Percentiles rank a stretch among this genome's conserved stretches.
phyloP scores from a whole-genome alignment of 176 grass and related monocot genomes.

The Calamus simplicifolius region DNA sequence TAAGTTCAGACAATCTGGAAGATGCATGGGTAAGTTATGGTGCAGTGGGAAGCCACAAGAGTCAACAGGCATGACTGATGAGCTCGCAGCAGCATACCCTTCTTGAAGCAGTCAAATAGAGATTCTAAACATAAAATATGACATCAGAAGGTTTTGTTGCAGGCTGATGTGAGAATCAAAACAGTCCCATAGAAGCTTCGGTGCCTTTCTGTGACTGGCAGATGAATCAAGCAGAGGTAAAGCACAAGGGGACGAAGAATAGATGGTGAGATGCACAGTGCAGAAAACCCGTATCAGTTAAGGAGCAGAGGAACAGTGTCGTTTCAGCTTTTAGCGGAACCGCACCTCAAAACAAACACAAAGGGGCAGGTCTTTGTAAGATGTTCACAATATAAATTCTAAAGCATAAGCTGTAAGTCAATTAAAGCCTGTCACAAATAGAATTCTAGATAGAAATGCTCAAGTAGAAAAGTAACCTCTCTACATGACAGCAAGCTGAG shows the following conservation, averaged over 20 bases:
- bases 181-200: background rate
- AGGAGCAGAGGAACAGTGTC: slow-evolving; percentile 7
- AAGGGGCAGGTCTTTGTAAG: slow-evolving; percentile 3
- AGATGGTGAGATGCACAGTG: slow-evolving; percentile 3
- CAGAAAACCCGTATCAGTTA: slow-evolving; percentile 1
- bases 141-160: background rate
- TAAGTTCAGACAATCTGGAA: too few species aligned
- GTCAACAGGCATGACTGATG: too few species aligned
- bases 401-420: background rate
- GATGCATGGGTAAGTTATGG: too few species aligned
- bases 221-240: background rate
- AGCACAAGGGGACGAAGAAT: background rate
- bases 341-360: slow-evolving; percentile 6
- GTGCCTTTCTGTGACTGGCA: background rate
- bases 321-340: slow-evolving; percentile 8
- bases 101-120: background rate
- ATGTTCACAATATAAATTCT: background rate
- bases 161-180: background rate
- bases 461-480: slow-evolving; percentile 8
- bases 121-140: background rate
- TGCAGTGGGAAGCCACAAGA: too few species aligned
- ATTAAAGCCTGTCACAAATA: too few species aligned
- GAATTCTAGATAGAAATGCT: background rate
- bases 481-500: background rate
- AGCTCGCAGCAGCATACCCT: background rate